Conservation (phyloP, 768 basidiomycete species). For the Lenzites betulinus region DNA sequence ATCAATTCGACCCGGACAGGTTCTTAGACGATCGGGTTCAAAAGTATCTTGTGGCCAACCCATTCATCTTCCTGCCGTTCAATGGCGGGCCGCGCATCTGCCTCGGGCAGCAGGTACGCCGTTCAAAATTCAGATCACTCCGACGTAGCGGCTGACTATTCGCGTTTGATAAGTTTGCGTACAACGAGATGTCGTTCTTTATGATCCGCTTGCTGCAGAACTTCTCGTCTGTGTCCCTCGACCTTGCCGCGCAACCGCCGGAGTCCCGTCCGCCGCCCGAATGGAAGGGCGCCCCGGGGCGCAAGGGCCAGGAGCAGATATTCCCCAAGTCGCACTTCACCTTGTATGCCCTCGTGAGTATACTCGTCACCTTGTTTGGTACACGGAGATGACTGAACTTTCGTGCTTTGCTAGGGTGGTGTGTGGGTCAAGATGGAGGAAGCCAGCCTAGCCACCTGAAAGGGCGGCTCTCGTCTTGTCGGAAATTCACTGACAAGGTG, state of each 20-base stretch:
- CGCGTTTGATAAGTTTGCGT: slow-evolving; percentile 52
- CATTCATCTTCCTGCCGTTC: slow-evolving; percentile 62
- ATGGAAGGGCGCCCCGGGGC: slow-evolving; percentile 53
- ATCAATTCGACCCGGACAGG: slow-evolving; percentile 71
- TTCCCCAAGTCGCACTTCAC: slow-evolving; percentile 19
- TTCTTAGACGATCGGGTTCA: slow-evolving; percentile 66
- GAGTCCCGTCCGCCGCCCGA: slow-evolving; percentile 44
- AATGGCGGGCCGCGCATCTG: slow-evolving; percentile 30
- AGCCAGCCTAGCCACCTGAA: background rate
- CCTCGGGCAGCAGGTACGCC: slow-evolving; percentile 28
- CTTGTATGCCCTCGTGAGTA: slow-evolving; percentile 7
- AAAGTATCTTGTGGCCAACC: slow-evolving; percentile 61
- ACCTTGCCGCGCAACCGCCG: slow-evolving; percentile 44
- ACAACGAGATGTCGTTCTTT: slow-evolving; percentile 65
- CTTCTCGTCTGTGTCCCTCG: slow-evolving; percentile 49
- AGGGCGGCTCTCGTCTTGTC: background rate
- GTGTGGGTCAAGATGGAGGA: slow-evolving; percentile 30
- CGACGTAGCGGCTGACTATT: background rate
- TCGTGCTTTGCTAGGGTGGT: slow-evolving; percentile 18
- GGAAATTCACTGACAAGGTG: too few relatives aligned
- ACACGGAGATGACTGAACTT: background rate
- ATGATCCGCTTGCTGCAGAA: slow-evolving; percentile 59
- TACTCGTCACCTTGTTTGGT: background rate
- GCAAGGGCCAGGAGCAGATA: slow-evolving; percentile 40
- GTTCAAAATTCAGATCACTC: too few relatives aligned